A percentile compares a stretch with the other conserved stretches of the same genome.
Conservation (phyloP, 1,284 basidiomycete species). For the Sutorius eximius region DNA sequence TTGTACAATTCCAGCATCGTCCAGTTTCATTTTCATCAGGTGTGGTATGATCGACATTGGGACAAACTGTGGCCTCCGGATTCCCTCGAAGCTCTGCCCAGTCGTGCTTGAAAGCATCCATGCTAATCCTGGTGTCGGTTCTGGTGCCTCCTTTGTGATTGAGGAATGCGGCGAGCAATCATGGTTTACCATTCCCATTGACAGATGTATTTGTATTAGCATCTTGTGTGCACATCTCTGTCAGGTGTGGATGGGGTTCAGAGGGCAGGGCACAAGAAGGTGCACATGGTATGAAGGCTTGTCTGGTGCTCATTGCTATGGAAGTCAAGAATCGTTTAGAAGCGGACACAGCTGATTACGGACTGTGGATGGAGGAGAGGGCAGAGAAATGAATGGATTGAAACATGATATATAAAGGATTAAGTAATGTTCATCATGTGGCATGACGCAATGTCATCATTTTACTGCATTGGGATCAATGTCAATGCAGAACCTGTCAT, state of each 20-base stretch:
- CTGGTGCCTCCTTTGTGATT: constrained; percentile 16
- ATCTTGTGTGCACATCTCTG: constrained; percentile 11
- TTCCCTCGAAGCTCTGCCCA: constrained; percentile 26
- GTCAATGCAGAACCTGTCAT: too few species aligned
- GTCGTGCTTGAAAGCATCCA: constrained; percentile 5
- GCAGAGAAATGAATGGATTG: neutral
- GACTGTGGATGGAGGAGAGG: neutral
- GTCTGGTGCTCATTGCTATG: constrained; percentile 27
- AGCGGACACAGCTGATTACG: neutral
- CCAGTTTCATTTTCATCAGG: constrained; percentile 5
- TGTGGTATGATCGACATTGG: constrained; percentile 30
- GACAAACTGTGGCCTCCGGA: constrained; percentile 20
- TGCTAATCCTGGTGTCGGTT: too few species aligned
- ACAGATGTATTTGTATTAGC: constrained; percentile 1
- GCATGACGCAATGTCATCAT: neutral
- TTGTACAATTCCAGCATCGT: constrained; percentile 1
- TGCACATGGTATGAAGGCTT: constrained; percentile 27
- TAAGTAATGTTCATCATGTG: constrained; percentile 19
- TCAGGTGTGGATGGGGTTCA: constrained; percentile 6
- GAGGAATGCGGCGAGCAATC: constrained; percentile 25
- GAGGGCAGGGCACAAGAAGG: constrained; percentile 8
- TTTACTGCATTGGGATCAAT: too few species aligned
- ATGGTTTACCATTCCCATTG: constrained; percentile 14
- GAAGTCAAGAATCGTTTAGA: neutral
- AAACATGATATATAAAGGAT: constrained; percentile 10